phyloP scores from a whole-genome alignment of 768 basidiomycete species.

The Collybiopsis confluens region DNA sequence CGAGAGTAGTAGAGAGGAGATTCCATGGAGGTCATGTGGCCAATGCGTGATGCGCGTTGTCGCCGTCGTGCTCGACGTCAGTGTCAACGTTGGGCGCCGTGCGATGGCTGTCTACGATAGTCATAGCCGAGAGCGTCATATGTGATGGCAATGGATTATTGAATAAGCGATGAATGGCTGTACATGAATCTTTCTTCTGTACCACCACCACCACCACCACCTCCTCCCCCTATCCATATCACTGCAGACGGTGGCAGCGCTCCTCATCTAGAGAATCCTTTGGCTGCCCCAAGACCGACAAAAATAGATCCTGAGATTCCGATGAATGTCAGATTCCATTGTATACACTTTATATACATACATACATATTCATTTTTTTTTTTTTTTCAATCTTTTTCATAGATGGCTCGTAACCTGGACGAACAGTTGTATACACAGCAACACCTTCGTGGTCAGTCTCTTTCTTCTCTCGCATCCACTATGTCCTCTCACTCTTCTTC shows the following conservation, averaged over 20 bases:
- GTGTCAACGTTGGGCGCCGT: too few relatives aligned
- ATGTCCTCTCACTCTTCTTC: neutral
- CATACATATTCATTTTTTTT: neutral
- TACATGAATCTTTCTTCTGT: neutral
- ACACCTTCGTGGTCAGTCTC: neutral
- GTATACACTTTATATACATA: too few relatives aligned
- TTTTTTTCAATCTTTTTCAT: neutral
- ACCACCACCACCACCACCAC: slow-evolving; percentile 1
- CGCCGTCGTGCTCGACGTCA: too few relatives aligned
- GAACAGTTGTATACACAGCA: neutral
- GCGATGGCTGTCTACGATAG: too few relatives aligned
- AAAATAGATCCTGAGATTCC: slow-evolving; percentile 3
- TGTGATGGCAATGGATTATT: too few relatives aligned
- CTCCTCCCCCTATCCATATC: neutral
- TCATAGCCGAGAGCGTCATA: too few relatives aligned
- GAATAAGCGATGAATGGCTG: too few relatives aligned
- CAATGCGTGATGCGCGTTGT: too few relatives aligned
- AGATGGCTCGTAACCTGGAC: slow-evolving; percentile 9
- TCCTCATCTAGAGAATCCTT: slow-evolving; percentile 5
- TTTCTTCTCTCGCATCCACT: neutral
- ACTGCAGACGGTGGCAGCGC: neutral
- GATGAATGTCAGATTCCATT: too few relatives aligned
- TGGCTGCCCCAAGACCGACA: neutral
- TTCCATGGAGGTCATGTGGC: slow-evolving; percentile 45
- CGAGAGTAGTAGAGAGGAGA: slow-evolving; percentile 75